A percentile compares a stretch with the other conserved stretches of the same genome.
Conservation (phyloP, 768 basidiomycete genomes). For the Tylopilus plumbeoviolaceoides region DNA sequence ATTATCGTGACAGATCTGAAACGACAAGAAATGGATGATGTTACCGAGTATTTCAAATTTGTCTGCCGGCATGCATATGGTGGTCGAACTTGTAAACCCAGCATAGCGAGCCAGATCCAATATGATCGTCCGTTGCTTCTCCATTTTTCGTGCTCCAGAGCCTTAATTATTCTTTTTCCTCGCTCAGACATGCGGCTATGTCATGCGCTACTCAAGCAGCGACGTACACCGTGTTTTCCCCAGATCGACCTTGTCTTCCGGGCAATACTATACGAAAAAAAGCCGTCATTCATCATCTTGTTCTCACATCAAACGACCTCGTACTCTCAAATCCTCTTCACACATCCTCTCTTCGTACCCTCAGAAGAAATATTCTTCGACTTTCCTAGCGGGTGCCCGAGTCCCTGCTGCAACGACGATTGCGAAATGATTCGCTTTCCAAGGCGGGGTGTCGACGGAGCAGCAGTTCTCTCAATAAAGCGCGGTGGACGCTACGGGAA, state of each 20-base stretch:
- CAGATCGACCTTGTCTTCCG: constrained; percentile 78
- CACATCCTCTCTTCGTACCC: constrained; percentile 65
- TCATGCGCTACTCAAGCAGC: constrained; percentile 62
- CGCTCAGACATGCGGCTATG: constrained; percentile 58
- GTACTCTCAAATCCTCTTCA: constrained; percentile 80
- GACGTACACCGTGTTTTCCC: constrained; percentile 75
- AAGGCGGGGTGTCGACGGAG: constrained; percentile 55
- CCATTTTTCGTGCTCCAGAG: background rate
- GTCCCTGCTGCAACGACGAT: constrained; percentile 74
- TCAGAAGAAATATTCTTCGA: constrained; percentile 70
- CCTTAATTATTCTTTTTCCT: constrained; percentile 3
- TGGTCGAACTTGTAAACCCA: constrained; percentile 56
- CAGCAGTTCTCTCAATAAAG: constrained; percentile 59
- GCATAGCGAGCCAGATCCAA: constrained; percentile 63
- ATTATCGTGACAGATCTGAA: constrained; percentile 79
- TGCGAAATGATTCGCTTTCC: constrained; percentile 83
- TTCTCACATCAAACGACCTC: constrained; percentile 80
- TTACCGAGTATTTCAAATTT: constrained; percentile 74
- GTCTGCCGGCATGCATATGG: constrained; percentile 64
- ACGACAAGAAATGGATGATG: constrained; percentile 76
- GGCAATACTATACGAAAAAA: constrained; percentile 72
- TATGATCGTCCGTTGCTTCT: constrained; percentile 55
- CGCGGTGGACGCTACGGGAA: constrained; percentile 49
- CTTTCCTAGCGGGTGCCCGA: constrained; percentile 76
- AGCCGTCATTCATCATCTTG: constrained; percentile 70